Conservation (phyloP, 1,284 basidiomycete genomes). For the Ceratobasidium sp. region DNA sequence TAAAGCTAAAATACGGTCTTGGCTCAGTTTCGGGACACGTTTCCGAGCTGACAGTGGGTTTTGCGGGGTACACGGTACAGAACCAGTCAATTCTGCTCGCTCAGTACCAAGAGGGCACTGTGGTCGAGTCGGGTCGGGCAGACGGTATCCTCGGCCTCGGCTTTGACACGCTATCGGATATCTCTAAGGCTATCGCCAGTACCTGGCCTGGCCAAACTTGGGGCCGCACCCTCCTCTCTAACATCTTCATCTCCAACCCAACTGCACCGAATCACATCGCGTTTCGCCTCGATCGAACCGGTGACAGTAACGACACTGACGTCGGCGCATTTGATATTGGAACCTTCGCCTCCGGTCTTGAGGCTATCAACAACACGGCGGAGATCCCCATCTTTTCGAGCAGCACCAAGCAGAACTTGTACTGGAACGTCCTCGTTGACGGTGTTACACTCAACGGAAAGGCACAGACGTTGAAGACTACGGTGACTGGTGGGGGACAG, state of each 20-base stretch:
- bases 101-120: constrained; percentile 15
- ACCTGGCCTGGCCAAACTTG: neutral
- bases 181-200: neutral
- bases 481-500: constrained; percentile 19
- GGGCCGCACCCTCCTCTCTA: constrained; percentile 35
- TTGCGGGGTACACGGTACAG: constrained; percentile 33
- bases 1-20: constrained; percentile 24
- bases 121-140: constrained; percentile 27
- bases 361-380: constrained; percentile 31
- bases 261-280: constrained; percentile 42
- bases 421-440: constrained; percentile 37
- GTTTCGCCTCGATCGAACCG: constrained; percentile 30
- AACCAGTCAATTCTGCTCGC: constrained; percentile 33
- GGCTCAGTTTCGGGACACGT: constrained; percentile 31
- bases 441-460: constrained; percentile 41
- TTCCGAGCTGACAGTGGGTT: constrained; percentile 21
- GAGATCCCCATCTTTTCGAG: constrained; percentile 40
- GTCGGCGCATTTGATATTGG: constrained; percentile 43
- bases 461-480: constrained; percentile 18
- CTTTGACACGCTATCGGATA: constrained; percentile 34
- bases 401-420: constrained; percentile 20
- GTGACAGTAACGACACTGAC: constrained; percentile 33
- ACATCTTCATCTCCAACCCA: constrained; percentile 34
- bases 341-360: constrained; percentile 32
- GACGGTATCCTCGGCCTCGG: constrained; percentile 39